These are phyloP conservation scores for Kurtzmaniella cleridarum DNA, from an alignment of 805 yeast genomes.

Conservation along the genomic window DNA sequence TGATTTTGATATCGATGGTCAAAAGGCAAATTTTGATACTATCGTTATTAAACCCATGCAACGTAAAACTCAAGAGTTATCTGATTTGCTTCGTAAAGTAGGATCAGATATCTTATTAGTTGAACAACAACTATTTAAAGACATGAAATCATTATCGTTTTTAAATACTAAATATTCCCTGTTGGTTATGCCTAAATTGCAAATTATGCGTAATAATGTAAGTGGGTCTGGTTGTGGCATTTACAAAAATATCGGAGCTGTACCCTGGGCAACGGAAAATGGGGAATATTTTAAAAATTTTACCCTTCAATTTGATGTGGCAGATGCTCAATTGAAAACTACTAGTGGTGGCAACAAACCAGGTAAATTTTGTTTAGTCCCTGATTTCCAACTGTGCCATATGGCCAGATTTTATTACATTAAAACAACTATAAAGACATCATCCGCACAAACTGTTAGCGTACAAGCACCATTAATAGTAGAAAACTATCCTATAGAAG, in stretches of 20 bases:
- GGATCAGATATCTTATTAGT: conserved; percentile 29
- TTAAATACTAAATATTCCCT: conserved; percentile 30
- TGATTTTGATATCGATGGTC: conserved; percentile 25
- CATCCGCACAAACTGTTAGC: conserved; percentile 15
- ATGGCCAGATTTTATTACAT: conserved; percentile 32
- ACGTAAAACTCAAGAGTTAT: conserved; percentile 18
- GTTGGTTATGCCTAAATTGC: conserved; percentile 18
- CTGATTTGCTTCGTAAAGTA: conserved; percentile 24
- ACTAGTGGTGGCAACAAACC: conserved; percentile 10
- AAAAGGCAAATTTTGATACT: conserved; percentile 25
- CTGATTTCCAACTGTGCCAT: conserved; percentile 34
- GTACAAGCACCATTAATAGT: conserved; percentile 28
- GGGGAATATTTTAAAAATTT: conserved; percentile 17
- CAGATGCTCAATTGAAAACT: conserved; percentile 25
- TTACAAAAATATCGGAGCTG: conserved; percentile 15
- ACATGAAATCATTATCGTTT: conserved; percentile 29
- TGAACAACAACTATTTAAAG: conserved; percentile 31
- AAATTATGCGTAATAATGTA: conserved; percentile 6
- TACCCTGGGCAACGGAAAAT: conserved; percentile 26
- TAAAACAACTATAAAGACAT: conserved; percentile 13
- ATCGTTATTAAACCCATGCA: conserved; percentile 30
- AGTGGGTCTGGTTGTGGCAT: conserved; percentile 15
- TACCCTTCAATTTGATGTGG: conserved; percentile 22
- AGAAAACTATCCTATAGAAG: conserved; percentile 12
- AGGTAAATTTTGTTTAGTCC: conserved; percentile 24